Conservation (phyloP, 176 grass and related monocot genomes). For the Pontederia paniculata region DNA sequence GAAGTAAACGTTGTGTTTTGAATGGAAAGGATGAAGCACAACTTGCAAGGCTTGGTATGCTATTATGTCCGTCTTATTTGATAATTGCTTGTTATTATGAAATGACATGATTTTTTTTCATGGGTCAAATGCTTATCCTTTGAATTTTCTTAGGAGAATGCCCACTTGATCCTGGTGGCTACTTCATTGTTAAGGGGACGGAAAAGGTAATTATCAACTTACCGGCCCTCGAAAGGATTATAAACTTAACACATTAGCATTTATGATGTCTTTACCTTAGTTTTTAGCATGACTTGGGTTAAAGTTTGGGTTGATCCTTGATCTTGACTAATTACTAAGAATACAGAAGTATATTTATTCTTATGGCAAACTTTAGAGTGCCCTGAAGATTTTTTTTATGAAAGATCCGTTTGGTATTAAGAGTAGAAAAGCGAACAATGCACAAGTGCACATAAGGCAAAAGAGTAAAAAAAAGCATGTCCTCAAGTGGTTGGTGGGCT, state of each 20-base stretch:
- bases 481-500: no score
- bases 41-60: conserved; percentile 58
- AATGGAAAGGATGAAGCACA: conserved; percentile 71
- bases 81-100: neutral
- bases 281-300: neutral
- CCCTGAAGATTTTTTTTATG: no score
- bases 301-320: no score
- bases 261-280: neutral
- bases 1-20: conserved; percentile 53
- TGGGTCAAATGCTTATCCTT: neutral
- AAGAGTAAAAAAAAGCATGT: no score
- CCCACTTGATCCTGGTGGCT: conserved; percentile 92
- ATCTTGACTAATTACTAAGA: no score
- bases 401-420: no score
- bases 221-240: neutral
- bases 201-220: conserved; percentile 57
- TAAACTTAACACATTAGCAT: neutral
- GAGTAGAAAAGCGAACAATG: no score
- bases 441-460: no score
- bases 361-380: no score
- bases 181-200: conserved; percentile 90
- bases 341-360: no score
- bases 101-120: neutral
- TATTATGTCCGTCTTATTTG: conserved; percentile 5
- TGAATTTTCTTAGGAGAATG: conserved; percentile 56